phyloP scores from a whole-genome alignment of 768 basidiomycete genomes.

The Paxillus rubicundulus region DNA sequence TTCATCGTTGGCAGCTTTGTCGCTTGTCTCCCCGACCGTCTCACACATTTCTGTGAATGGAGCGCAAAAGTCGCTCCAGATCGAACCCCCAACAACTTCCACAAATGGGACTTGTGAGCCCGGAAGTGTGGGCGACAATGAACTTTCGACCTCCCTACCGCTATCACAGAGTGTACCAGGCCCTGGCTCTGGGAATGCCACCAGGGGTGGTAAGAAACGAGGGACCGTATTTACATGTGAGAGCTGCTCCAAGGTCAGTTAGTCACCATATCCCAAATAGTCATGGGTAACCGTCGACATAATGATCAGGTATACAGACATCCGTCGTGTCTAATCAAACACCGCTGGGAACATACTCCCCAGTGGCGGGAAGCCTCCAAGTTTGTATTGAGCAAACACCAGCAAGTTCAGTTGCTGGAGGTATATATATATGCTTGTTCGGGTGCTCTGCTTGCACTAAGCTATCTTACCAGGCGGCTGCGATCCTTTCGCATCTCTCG shows the following conservation, averaged over 20 bases:
- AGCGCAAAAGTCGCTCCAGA: slow-evolving; percentile 10
- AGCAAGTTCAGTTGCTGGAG: slow-evolving; percentile 96
- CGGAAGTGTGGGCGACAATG: slow-evolving; percentile 18
- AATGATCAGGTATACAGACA: slow-evolving; percentile 73
- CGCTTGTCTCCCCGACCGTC: slow-evolving; percentile 40
- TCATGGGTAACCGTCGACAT: slow-evolving; percentile 1
- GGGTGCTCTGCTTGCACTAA: slow-evolving; percentile 4
- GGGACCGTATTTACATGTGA: slow-evolving; percentile 90
- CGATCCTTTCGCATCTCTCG: slow-evolving; percentile 87
- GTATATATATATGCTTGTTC: slow-evolving; percentile 34
- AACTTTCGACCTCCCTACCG: slow-evolving; percentile 10
- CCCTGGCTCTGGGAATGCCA: slow-evolving; percentile 13
- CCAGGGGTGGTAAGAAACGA: slow-evolving; percentile 64
- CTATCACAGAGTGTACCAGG: slow-evolving; percentile 3
- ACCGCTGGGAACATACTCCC: slow-evolving; percentile 96
- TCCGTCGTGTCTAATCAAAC: slow-evolving; percentile 93
- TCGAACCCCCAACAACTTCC: slow-evolving; percentile 4
- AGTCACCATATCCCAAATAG: slow-evolving; percentile 7
- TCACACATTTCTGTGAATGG: slow-evolving; percentile 18
- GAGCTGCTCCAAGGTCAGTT: slow-evolving; percentile 82
- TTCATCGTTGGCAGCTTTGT: slow-evolving; percentile 40
- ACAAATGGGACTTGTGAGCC: slow-evolving; percentile 4
- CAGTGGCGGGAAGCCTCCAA: slow-evolving; percentile 95
- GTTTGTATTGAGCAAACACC: slow-evolving; percentile 90
- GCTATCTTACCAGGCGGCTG: slow-evolving; percentile 64